phyloP scores from a whole-genome alignment of 2,329 filamentous ascomycete species.

The Paracamarosporium sp. region DNA sequence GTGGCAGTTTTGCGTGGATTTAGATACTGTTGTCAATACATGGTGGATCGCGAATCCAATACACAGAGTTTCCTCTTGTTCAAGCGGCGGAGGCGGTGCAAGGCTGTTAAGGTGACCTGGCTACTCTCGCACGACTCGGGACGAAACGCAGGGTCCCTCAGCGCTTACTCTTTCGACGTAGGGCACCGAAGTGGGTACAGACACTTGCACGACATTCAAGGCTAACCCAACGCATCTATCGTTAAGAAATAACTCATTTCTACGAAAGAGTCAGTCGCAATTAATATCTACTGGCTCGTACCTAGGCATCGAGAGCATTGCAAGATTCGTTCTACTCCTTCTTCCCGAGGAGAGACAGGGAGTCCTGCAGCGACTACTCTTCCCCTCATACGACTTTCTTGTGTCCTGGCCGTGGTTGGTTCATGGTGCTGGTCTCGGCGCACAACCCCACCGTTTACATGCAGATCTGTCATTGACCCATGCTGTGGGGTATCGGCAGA shows the following conservation, averaged over 20 bases:
- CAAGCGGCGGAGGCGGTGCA: background rate
- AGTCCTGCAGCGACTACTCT: constrained; percentile 2
- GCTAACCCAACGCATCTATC: too few relatives aligned
- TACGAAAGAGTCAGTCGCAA: too few relatives aligned
- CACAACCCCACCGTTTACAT: constrained; percentile 3
- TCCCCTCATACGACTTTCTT: constrained; percentile 9
- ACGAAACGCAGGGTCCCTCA: too few relatives aligned
- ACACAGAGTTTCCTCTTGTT: background rate
- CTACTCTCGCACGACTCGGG: too few relatives aligned
- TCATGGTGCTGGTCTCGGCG: background rate
- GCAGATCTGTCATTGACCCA: constrained; percentile 16
- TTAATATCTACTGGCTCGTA: background rate
- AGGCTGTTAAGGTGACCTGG: too few relatives aligned
- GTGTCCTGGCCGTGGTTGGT: background rate
- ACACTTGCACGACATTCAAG: too few relatives aligned
- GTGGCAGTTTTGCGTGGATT: too few relatives aligned
- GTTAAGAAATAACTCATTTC: too few relatives aligned
- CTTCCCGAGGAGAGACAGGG: background rate
- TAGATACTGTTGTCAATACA: background rate
- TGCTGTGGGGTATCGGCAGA: constrained; percentile 18
- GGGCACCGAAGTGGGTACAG: too few relatives aligned
- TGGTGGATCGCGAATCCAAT: too few relatives aligned
- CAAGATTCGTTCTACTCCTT: background rate
- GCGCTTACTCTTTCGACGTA: too few relatives aligned
- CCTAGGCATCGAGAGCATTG: background rate